Evolutionary conservation across 768 basidiomycete species (phyloP), one percentile per base, ranked within the genome.

Genomic region (Lyophyllum shimeji): DNA sequence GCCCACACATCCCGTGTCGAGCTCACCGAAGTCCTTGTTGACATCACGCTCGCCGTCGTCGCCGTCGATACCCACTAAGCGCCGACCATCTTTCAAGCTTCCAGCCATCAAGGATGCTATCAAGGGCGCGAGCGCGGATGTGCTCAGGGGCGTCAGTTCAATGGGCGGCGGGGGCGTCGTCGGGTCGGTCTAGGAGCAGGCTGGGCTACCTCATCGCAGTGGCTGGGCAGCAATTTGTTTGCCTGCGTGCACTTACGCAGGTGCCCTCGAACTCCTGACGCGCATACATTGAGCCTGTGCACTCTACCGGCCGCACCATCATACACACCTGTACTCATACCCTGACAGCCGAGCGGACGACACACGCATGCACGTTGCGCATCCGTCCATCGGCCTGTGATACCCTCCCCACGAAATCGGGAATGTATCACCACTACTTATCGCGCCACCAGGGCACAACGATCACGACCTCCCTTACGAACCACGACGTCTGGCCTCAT

Each of bases 131-230:
- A 34, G 62, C 20, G 53, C 46, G 18, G 62, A 61, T 23, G 47
- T 63, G 47, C 50, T 61, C 33, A 58, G 52, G 43, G 63, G 63
- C 27, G 63, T 63, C 5, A 63, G 50, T 12, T 59, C 55, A 0
- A 57, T 63, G 49, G 50, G 57, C 5, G 51, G 62, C n/a, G 52
- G 58, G 2, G 46, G 56, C 12, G 48, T 15, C 18, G 49, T 54
- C 1, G 61, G 61, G 20, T 50, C 55, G 5, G 24, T 53, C 7
- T 47, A 25, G 39, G 27, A 31, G 44, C 21, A 45, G 23, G 15
- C 15, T 13, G 6, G 12, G 34, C 34, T 6, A 6, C 2, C 34
- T 37, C 29, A 5, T 5, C 29, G 4, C 9, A 29, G 29, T 29
- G 29, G 29, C 29, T 5, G 29, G 29, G 29, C 29, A 29, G n/a